Base-by-base conservation (phyloP, 768 basidiomycete species). In the Rossbeevera mucosa region DNA sequence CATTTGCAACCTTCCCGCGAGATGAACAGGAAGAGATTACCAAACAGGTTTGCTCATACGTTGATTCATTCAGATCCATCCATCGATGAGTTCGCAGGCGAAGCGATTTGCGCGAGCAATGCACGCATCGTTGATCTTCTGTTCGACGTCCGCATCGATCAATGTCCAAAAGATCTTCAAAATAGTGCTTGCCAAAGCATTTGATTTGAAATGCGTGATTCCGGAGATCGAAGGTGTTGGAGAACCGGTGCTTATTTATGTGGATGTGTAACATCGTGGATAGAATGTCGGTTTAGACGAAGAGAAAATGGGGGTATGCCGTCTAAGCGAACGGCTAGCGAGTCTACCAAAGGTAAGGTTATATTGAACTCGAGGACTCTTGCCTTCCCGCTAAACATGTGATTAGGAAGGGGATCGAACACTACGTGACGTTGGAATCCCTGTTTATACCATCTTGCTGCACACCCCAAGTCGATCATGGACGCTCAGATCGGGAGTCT, bases 111-210 rank as follows among this genome's bases (percentile, higher is more conserved):
- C 94, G 55, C 88, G 91, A 69, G 96, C 96, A 47, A 99, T 99
- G 96, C 94, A 98, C 69, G 94, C 96, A 16, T 95, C 94, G n/a
- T 74, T 99, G 54, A 96, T 99, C 70, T 99, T 98, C 74, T 99
- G 95, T 74, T 97, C 95, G 47, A 99, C 96, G 44, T 91, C 92
- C 44, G 94, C 95, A 58, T 94, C 94, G 55, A 96, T 98, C 76
- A 99, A 99, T 72, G 95, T 99, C 50, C 96, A 99, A 77, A 99
- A 99, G 78, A 95, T 95, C 59, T 95, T 95, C 83, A 94, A 96
- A 78, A 96, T 96, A 70, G 92, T 95, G 42, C 80, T 95, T 46
- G 90, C 92, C 44, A 95, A 98, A 66, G 94, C 94, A 28, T 98
- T 98, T 64, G 96, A 98, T 73, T 81, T 98, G 59, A 98, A 98